These are phyloP conservation scores for Micromonas pusilla DNA, from an alignment of 139 green algal genomes.

Conservation along the genomic window DNA sequence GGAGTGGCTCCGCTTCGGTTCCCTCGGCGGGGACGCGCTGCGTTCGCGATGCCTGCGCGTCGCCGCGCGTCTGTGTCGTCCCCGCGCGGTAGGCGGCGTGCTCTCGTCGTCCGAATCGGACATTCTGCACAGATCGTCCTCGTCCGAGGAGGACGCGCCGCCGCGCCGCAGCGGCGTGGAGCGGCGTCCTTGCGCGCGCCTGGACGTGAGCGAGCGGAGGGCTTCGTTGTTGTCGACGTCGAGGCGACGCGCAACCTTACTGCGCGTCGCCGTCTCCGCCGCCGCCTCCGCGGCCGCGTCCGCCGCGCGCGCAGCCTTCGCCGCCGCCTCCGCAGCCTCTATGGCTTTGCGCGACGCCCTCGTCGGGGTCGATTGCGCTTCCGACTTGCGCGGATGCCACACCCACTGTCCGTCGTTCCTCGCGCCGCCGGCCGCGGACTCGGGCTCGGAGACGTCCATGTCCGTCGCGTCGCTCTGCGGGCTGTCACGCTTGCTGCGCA, in stretches of 20 bases:
- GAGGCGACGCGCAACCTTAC: background rate
- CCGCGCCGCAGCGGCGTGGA: no score
- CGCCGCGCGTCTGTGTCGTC: background rate
- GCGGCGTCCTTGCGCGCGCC: no score
- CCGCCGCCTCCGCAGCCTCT: no score
- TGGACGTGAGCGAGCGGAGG: no score
- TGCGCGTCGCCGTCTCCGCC: no score
- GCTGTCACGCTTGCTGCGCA: background rate
- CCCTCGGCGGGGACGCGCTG: no score
- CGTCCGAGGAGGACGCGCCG: background rate
- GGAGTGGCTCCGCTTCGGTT: no score
- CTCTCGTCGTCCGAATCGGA: background rate
- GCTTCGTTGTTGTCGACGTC: background rate
- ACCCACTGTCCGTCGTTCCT: background rate
- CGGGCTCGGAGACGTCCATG: background rate
- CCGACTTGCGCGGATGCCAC: no score
- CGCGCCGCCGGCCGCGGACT: background rate
- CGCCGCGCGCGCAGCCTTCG: no score
- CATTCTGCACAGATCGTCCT: background rate
- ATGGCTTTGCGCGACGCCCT: background rate
- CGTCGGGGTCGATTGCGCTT: no score
- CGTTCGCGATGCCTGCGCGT: background rate
- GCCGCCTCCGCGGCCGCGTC: no score
- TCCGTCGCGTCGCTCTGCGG: no score
- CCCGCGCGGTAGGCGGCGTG: background rate